Evolutionary conservation across 1,139 yeast species (phyloP).

Genomic region (Pichia kudriavzevii): DNA sequence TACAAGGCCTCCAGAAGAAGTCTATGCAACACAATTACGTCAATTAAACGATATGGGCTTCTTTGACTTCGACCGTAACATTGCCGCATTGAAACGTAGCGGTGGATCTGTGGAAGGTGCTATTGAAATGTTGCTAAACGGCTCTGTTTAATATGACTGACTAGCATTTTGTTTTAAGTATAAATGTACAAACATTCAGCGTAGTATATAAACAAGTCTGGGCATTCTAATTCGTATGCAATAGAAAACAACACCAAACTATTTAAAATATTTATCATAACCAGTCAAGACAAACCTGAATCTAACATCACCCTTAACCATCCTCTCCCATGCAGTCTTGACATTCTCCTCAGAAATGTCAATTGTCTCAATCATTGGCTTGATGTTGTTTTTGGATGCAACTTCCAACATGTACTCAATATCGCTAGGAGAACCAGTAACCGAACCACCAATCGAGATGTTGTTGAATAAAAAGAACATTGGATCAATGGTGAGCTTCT

Average conservation of each 20-base stretch:
- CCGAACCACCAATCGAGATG: constrained; percentile 32
- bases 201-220: neutral
- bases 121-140: constrained; percentile 72
- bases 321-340: constrained; percentile 41
- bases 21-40: constrained; percentile 82
- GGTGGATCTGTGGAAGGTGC: constrained; percentile 99
- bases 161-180: neutral
- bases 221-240: neutral
- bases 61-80: constrained; percentile 85
- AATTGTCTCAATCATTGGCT: constrained; percentile 53
- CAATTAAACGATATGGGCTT: constrained; percentile 97
- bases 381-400: constrained; percentile 44
- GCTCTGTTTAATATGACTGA: constrained; percentile 25
- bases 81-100: constrained; percentile 83
- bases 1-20: constrained; percentile 90
- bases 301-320: constrained; percentile 48
- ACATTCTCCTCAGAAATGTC: constrained; percentile 45
- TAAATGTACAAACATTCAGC: neutral
- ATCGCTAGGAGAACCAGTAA: constrained; percentile 40
- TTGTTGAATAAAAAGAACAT: constrained; percentile 27
- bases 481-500: constrained; percentile 26
- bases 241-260: neutral
- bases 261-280: constrained; percentile 32
- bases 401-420: constrained; percentile 47
- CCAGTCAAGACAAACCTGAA: constrained; percentile 61